Percentiles rank a stretch among this genome's conserved stretches.
These are phyloP conservation scores for Globisporangium abappressorium DNA, from an alignment of 352 stramenopile species.

Conservation along the genomic window DNA sequence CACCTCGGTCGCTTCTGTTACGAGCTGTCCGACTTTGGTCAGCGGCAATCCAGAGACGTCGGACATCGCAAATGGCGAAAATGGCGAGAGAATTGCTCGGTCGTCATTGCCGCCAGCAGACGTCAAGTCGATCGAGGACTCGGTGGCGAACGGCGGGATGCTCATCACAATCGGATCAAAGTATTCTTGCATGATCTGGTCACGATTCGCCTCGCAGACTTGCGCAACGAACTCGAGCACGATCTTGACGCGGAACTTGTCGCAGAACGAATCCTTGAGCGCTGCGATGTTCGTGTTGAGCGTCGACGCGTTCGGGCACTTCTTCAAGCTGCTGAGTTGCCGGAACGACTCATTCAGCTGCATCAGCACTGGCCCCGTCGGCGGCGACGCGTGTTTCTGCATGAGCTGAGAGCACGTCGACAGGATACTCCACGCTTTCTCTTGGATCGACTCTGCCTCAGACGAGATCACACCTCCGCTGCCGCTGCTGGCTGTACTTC, in stretches of 20 bases:
- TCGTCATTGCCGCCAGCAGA: conserved; percentile 9
- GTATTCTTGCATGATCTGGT: conserved; percentile 57
- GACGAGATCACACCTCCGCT: conserved; percentile 44
- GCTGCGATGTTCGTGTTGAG: conserved; percentile 67
- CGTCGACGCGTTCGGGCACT: conserved; percentile 55
- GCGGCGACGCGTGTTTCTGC: conserved; percentile 40
- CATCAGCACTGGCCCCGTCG: conserved; percentile 36
- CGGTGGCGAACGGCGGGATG: conserved; percentile 32
- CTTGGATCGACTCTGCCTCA: conserved; percentile 65
- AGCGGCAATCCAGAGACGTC: conserved; percentile 2
- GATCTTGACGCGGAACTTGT: conserved; percentile 57
- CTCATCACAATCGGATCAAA: conserved; percentile 48
- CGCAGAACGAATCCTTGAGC: conserved; percentile 64
- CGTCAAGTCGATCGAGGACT: conserved; percentile 19
- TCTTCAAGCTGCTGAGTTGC: conserved; percentile 61
- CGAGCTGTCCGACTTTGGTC: conserved; percentile 43
- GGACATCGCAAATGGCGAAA: conserved; percentile 8
- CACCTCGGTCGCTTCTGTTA: conserved; percentile 42
- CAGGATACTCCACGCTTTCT: conserved; percentile 57
- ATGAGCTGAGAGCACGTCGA: conserved; percentile 48
- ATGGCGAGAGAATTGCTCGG: neutral
- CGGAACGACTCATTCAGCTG: conserved; percentile 66
- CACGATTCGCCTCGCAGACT: conserved; percentile 29
- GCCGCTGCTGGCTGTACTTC: conserved; percentile 17
- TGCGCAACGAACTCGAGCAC: conserved; percentile 56